These are phyloP conservation scores for Lipomyces kockii DNA, from an alignment of 805 yeast genomes.

Conservation along the genomic window DNA sequence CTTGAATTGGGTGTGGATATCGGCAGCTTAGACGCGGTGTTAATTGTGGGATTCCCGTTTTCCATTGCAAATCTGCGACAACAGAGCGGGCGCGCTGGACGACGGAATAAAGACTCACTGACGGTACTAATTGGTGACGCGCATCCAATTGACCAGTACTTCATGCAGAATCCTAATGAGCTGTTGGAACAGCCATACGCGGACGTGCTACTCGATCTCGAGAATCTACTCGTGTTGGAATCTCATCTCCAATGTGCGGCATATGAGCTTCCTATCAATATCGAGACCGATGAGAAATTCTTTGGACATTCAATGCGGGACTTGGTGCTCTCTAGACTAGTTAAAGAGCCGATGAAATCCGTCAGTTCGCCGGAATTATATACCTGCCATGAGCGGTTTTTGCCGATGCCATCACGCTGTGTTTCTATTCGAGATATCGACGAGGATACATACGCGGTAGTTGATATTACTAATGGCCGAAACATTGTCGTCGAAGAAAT, in stretches of 20 bases:
- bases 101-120: conserved; percentile 82
- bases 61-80: conserved; percentile 88
- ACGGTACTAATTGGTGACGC: conserved; percentile 83
- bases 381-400: conserved; percentile 60
- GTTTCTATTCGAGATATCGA: conserved; percentile 85
- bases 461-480: conserved; percentile 79
- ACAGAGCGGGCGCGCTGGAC: conserved; percentile 96
- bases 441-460: conserved; percentile 82
- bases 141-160: conserved; percentile 85
- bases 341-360: conserved; percentile 37
- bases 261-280: conserved; percentile 70
- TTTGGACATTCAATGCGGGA: conserved; percentile 53
- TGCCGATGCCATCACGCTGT: conserved; percentile 80
- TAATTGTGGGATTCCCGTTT: conserved; percentile 90
- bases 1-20: conserved; percentile 94
- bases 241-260: conserved; percentile 96
- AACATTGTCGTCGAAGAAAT: conserved; percentile 84
- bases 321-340: conserved; percentile 45
- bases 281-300: conserved; percentile 59
- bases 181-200: conserved; percentile 57
- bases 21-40: conserved; percentile 87
- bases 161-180: conserved; percentile 68
- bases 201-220: conserved; percentile 63
- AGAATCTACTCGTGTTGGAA: conserved; percentile 66
- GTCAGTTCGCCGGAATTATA: conserved; percentile 49